Conservation (phyloP, 73 alveolate genomes). For the Blepharisma japonicum region DNA sequence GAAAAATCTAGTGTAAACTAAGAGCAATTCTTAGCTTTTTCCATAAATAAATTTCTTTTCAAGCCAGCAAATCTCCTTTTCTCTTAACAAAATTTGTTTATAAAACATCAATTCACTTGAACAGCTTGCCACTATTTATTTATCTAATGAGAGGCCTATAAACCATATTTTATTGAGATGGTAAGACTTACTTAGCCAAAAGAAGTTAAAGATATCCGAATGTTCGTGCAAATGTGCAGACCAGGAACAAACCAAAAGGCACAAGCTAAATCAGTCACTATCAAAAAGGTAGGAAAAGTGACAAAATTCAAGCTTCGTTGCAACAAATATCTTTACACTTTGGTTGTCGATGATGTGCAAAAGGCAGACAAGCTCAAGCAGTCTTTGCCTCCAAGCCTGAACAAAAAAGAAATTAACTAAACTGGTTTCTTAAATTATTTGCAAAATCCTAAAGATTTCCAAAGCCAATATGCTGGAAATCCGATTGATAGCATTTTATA, state of each 20-base stretch:
- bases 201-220: slow-evolving; percentile 14
- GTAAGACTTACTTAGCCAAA: slow-evolving; percentile 26
- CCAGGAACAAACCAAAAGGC: slow-evolving; percentile 7
- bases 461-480: too few species aligned
- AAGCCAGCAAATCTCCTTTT: too few species aligned
- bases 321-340: slow-evolving; percentile 47
- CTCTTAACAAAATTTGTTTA: too few species aligned
- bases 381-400: slow-evolving; percentile 47
- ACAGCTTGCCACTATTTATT: too few species aligned
- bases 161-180: not conserved
- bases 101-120: too few species aligned
- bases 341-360: slow-evolving; percentile 52
- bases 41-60: too few species aligned
- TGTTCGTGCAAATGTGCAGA: slow-evolving; percentile 20
- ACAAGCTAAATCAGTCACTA: not conserved
- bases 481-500: too few species aligned
- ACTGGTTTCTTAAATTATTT: too few species aligned
- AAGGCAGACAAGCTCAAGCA: slow-evolving; percentile 61
- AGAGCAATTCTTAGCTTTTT: too few species aligned
- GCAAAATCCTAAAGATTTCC: too few species aligned
- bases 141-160: too few species aligned
- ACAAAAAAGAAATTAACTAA: slow-evolving; percentile 7
- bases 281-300: slow-evolving; percentile 25
- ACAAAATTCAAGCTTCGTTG: slow-evolving; percentile 62
- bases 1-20: too few species aligned